Evolutionary conservation across 2,329 filamentous ascomycete species (phyloP), one percentile per base, ranked within the genome.

Genomic region (Phialophora chinensis): DNA sequence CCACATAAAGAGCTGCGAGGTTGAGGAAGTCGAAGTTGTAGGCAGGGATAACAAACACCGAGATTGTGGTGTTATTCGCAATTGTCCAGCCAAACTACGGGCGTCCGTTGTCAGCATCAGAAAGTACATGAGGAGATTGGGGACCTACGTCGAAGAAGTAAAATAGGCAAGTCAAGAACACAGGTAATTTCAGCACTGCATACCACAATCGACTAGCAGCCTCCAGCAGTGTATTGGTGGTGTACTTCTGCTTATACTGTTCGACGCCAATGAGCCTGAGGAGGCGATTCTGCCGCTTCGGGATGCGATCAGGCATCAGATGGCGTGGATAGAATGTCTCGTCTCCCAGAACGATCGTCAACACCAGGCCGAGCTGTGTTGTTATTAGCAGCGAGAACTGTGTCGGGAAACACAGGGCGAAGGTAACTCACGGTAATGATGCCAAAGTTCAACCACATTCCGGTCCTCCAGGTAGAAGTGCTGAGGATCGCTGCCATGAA

Each of bases 1-100:
- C 81, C 70, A 86, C 85, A 76, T 87, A 87, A 71, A 87, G 84
- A 59, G 79, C 79, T 1, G 80, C 85, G 49, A 86, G 80, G 54
- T 81, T 77, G 44, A 78, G 78, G 1, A 79, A 79, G 2, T 78
- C 79, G 70, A 85, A 84, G 23, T 79, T 75, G 71, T 86, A 85
- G 4, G 82, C 77, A 1, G 80, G 80, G 5, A 77, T 76, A 4
- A 86, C 75, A 60, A 85, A 81, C 8, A 85, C 81, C 27, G 81
- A 78, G 4, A 85, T 78, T 0, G 84, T 85, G 2, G 83, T 85
- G 72, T 86, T 86, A 73, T 85, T 83, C 31, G 82, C 84, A 25
- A 86, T 81, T 0, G 81, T 81, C 75, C 75, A 76, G 0, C 81
- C 81, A 80, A 63, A 85, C 84, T 42, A 78, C 81, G 73, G 12